Conservation (phyloP, 306 rosid genomes). For the Cotoneaster glaucophyllus region DNA sequence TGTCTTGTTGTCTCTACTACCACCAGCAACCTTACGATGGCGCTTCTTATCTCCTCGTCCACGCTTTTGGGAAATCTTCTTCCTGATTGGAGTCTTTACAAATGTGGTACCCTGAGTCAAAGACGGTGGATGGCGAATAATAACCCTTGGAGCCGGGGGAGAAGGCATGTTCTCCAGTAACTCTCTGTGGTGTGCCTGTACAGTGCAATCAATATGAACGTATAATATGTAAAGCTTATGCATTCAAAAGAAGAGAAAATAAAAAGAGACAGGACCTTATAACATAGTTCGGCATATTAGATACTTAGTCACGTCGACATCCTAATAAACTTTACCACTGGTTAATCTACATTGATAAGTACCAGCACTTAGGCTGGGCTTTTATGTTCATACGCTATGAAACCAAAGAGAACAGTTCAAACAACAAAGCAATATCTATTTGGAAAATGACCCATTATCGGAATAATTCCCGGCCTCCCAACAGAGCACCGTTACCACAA, state of each 20-base stretch:
- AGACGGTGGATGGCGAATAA: constrained; percentile 25
- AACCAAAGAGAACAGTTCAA: not conserved
- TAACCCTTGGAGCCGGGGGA: constrained; percentile 26
- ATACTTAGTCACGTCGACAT: too few species aligned
- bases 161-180: constrained; percentile 77
- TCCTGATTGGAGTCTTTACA: constrained; percentile 33
- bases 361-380: too few species aligned
- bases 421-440: not conserved
- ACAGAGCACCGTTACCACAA: not conserved
- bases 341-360: too few species aligned
- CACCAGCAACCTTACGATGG: constrained; percentile 54
- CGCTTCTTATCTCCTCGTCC: constrained; percentile 58
- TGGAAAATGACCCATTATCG: constrained; percentile 2
- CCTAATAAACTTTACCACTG: too few species aligned
- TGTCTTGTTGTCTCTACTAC: constrained; percentile 30
- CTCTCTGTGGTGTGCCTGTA: constrained; percentile 77
- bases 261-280: not conserved
- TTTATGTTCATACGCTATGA: not conserved
- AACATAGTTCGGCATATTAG: not conserved
- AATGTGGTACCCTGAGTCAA: constrained; percentile 1
- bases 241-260: not conserved
- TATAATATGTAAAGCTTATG: not conserved
- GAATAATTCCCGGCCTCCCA: not conserved
- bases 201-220: constrained; percentile 13
- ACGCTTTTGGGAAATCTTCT: constrained; percentile 42